These are phyloP conservation scores for Quercus berberidifolia DNA, from an alignment of 306 rosid species.

Conservation along the genomic window DNA sequence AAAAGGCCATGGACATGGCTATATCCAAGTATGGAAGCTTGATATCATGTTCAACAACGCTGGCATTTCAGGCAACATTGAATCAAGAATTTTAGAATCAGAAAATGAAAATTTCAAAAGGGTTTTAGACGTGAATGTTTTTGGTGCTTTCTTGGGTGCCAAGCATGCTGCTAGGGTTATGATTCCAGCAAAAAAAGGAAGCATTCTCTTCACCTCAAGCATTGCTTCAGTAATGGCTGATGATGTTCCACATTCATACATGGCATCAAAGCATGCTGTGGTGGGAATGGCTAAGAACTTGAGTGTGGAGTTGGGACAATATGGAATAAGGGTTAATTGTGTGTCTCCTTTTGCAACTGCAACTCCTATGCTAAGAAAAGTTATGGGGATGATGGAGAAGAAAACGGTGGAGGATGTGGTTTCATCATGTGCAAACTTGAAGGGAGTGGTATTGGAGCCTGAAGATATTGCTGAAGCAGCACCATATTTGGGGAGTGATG, in stretches of 20 bases:
- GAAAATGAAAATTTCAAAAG: not conserved
- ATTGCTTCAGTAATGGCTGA: too few species aligned
- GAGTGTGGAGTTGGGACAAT: too few species aligned
- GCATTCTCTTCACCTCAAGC: not conserved
- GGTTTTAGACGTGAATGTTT: not conserved
- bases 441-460: slow-evolving; percentile 23
- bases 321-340: not conserved
- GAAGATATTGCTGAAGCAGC: slow-evolving; percentile 42
- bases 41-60: not conserved
- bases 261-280: too few species aligned
- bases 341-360: too few species aligned
- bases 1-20: not conserved
- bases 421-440: slow-evolving; percentile 12
- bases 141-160: slow-evolving; percentile 12
- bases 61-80: not conserved
- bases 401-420: not conserved
- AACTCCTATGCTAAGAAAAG: too few species aligned
- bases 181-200: not conserved
- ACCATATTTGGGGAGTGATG: slow-evolving; percentile 28
- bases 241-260: too few species aligned
- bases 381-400: too few species aligned
- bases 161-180: slow-evolving; percentile 34
- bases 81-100: not conserved
- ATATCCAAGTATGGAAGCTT: too few species aligned
- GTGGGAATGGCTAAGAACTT: too few species aligned